These are phyloP conservation scores for Aspergillus sp. DNA, from an alignment of 2,329 filamentous ascomycete species.

Conservation along the genomic window DNA sequence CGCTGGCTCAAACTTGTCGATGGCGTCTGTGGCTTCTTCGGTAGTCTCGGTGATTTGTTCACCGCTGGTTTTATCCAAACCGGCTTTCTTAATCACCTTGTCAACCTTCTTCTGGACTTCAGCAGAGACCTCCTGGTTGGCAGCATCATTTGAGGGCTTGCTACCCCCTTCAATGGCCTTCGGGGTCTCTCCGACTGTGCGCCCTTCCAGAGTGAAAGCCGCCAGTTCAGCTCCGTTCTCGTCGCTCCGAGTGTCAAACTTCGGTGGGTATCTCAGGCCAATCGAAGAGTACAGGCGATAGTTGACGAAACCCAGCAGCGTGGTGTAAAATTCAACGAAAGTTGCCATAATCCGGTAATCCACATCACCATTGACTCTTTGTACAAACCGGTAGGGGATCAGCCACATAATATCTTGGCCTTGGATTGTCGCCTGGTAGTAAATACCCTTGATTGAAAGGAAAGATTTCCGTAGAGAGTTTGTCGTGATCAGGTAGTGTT, in stretches of 20 bases:
- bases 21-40: slow-evolving; percentile 59
- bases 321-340: slow-evolving; percentile 98
- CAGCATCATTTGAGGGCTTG: slow-evolving; percentile 52
- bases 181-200: slow-evolving; percentile 51
- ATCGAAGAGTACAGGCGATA: slow-evolving; percentile 89
- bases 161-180: slow-evolving; percentile 54
- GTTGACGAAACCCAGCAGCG: slow-evolving; percentile 91
- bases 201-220: slow-evolving; percentile 86
- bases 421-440: slow-evolving; percentile 97
- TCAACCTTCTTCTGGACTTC: slow-evolving; percentile 70
- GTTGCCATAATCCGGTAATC: slow-evolving; percentile 99
- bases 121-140: slow-evolving; percentile 61
- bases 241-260: slow-evolving; percentile 83
- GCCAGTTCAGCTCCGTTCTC: slow-evolving; percentile 86
- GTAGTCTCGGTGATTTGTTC: slow-evolving; percentile 46
- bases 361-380: slow-evolving; percentile 87
- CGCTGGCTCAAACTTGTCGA: slow-evolving; percentile 88
- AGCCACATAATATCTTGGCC: slow-evolving; percentile 97
- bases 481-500: slow-evolving; percentile 94
- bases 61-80: slow-evolving; percentile 43
- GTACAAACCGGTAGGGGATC: slow-evolving; percentile 97
- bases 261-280: slow-evolving; percentile 92
- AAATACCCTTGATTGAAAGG: slow-evolving; percentile 97
- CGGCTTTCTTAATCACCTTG: slow-evolving; percentile 46
- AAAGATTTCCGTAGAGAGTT: slow-evolving; percentile 94